phyloP scores from a whole-genome alignment of 148 eudicot species.

The Gaultheria prostrata region DNA sequence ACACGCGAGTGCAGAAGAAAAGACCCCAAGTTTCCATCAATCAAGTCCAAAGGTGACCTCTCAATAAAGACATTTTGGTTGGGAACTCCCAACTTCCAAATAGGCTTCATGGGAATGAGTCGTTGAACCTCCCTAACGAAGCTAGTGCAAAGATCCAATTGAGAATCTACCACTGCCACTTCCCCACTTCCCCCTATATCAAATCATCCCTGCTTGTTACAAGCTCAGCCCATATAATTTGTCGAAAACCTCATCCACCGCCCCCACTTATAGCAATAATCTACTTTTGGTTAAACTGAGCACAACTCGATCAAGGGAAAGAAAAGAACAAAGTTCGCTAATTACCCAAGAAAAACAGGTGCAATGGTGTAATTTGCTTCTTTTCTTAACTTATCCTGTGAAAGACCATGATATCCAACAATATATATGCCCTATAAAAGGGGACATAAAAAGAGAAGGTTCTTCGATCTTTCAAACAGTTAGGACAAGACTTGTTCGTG shows the following conservation, averaged over 20 bases:
- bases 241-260: neutral
- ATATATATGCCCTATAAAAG: neutral
- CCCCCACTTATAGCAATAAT: neutral
- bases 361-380: neutral
- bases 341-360: neutral
- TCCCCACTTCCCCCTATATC: neutral
- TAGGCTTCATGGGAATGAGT: neutral
- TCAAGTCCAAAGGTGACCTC: neutral
- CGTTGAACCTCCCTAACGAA: neutral
- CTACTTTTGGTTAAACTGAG: neutral
- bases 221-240: neutral
- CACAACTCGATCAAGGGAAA: neutral
- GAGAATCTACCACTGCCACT: neutral
- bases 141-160: neutral
- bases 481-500: neutral
- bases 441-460: neutral
- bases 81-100: conserved; percentile 9
- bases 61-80: neutral
- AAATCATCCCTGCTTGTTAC: neutral
- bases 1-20: neutral
- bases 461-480: neutral
- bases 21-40: neutral
- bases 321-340: neutral
- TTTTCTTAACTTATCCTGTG: neutral
- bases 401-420: neutral